A percentile compares a stretch with the other conserved stretches of the same genome.
Evolutionary conservation across 106 monocot genomes (phyloP).

Genomic region (Phalaenopsis equestris): DNA sequence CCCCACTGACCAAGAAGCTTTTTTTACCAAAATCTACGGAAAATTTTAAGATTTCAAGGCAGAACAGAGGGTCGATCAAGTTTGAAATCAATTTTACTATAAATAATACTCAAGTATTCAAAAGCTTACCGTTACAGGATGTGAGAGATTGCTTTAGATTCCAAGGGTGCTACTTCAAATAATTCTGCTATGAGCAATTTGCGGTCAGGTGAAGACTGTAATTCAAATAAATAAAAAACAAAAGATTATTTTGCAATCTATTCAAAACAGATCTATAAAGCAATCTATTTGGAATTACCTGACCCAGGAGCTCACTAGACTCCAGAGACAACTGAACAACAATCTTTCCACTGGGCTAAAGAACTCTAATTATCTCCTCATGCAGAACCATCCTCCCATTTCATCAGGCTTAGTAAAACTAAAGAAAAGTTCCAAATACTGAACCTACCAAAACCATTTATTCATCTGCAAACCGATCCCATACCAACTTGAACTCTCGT

Average conservation of each 20-base stretch:
- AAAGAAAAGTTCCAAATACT: no score
- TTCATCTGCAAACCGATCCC: no score
- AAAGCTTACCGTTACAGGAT: conserved; percentile 40
- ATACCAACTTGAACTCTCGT: no score
- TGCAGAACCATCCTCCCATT: conserved; percentile 4
- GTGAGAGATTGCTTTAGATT: conserved; percentile 23
- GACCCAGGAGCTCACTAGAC: conserved; percentile 11
- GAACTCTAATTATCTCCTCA: conserved; percentile 53
- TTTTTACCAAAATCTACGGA: conserved; percentile 51
- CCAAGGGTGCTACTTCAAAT: conserved; percentile 41
- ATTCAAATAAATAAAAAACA: conserved; percentile 15
- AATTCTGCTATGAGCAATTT: conserved; percentile 60
- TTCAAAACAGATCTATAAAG: neutral
- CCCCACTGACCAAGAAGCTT: conserved; percentile 69
- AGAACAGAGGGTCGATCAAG: no score
- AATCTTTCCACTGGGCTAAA: conserved; percentile 63
- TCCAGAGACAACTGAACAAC: conserved; percentile 24
- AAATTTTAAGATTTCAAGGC: neutral
- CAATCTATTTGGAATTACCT: conserved; percentile 20
- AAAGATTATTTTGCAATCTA: neutral
- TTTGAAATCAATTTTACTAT: neutral
- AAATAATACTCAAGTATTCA: neutral
- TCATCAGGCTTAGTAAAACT: no score
- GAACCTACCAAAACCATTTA: no score
- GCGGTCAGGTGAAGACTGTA: conserved; percentile 27